Evolutionary conservation across 768 basidiomycete species (phyloP).

Genomic region (Suillus alpinus): DNA sequence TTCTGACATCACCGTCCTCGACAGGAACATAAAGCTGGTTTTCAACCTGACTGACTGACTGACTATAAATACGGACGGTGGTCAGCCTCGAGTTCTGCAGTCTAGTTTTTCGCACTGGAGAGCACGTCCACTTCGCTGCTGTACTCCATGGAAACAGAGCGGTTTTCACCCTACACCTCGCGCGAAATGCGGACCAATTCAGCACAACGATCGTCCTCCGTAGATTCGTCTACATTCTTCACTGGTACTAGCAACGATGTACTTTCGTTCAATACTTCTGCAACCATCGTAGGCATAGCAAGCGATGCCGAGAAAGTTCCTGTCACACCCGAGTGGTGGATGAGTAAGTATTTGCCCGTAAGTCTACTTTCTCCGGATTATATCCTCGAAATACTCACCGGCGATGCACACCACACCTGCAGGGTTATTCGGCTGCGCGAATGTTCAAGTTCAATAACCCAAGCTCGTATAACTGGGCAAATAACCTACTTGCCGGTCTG

Average conservation of each 20-base stretch:
- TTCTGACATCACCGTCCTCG: not conserved
- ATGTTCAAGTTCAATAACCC: constrained; percentile 5
- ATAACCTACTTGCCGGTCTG: constrained; percentile 5
- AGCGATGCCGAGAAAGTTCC: constrained; percentile 2
- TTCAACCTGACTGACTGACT: not conserved
- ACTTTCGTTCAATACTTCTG: not conserved
- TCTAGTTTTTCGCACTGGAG: not conserved
- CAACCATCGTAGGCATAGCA: not conserved
- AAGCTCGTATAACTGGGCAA: constrained; percentile 8
- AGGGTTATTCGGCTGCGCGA: constrained; percentile 4
- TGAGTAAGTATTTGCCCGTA: constrained; percentile 7
- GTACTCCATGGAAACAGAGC: not conserved
- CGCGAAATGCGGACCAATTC: not conserved
- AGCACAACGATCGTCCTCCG: not conserved
- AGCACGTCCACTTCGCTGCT: not conserved
- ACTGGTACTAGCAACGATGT: not conserved
- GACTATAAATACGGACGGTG: not conserved
- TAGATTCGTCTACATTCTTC: not conserved
- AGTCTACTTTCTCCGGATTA: not conserved
- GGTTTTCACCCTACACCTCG: not conserved
- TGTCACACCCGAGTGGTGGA: constrained; percentile 3
- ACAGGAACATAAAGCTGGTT: not conserved
- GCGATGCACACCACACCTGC: not conserved
- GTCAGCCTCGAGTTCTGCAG: not conserved
- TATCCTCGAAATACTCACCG: not conserved